Percentiles rank a stretch among this genome's conserved stretches.
Conservation (phyloP, 139 green algal genomes). For the Choricystis sp. region DNA sequence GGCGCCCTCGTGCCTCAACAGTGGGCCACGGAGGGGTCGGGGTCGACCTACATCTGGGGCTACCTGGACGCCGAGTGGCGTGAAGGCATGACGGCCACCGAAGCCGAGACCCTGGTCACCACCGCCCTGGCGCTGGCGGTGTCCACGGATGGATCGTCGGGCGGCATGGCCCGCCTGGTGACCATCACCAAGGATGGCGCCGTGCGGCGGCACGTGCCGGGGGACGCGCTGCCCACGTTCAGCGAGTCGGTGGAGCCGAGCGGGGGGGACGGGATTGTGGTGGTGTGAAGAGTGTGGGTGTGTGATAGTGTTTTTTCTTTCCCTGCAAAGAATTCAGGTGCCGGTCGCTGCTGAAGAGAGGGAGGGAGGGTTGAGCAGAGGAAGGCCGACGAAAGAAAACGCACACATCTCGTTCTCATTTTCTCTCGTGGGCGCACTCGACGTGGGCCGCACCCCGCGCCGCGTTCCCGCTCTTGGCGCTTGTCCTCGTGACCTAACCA, state of each 20-base stretch:
- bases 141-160: slow-evolving; percentile 54
- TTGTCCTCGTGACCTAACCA: no score
- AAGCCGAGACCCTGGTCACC: slow-evolving; percentile 59
- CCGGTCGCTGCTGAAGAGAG: no score
- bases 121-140: slow-evolving; percentile 66
- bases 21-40: slow-evolving; percentile 80
- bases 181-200: slow-evolving; percentile 44
- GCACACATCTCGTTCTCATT: neutral
- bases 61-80: slow-evolving; percentile 55
- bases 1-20: slow-evolving; percentile 55
- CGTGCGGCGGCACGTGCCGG: slow-evolving; percentile 20
- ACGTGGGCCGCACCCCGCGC: neutral
- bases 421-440: neutral
- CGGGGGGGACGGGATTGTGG: slow-evolving; percentile 5
- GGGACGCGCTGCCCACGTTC: slow-evolving; percentile 20
- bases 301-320: no score
- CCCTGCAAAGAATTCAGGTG: no score
- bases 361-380: neutral
- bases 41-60: slow-evolving; percentile 79
- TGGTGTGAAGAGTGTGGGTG: slow-evolving; percentile 8
- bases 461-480: no score
- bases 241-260: slow-evolving; percentile 15
- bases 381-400: neutral
- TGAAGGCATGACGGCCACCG: slow-evolving; percentile 50
- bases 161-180: slow-evolving; percentile 61